Conservation (phyloP, 805 yeast species). For the Blastobotrys robertii region DNA sequence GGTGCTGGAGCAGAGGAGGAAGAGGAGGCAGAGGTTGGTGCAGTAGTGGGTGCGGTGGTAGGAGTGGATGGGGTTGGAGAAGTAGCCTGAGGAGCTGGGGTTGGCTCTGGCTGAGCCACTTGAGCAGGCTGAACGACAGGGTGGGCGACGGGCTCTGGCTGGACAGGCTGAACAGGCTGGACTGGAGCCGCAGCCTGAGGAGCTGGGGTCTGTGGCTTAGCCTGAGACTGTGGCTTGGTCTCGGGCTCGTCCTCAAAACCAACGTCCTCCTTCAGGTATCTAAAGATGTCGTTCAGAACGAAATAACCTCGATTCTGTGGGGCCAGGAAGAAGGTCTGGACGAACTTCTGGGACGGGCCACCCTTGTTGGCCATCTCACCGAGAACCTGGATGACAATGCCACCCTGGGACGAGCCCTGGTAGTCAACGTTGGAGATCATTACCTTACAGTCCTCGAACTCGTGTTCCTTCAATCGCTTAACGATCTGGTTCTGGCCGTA, state of each 20-base stretch:
- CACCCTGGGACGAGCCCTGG: constrained; percentile 25
- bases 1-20: background rate
- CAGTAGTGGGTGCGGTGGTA: constrained; percentile 1
- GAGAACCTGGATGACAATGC: constrained; percentile 30
- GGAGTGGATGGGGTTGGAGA: background rate
- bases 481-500: constrained; percentile 27
- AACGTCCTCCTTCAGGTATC: constrained; percentile 27
- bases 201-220: background rate
- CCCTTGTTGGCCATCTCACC: constrained; percentile 32
- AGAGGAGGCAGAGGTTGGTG: background rate
- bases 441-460: constrained; percentile 28
- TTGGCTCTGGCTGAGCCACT: background rate
- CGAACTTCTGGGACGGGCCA: constrained; percentile 28
- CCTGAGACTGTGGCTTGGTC: background rate
- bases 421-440: constrained; percentile 29
- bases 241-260: constrained; percentile 15
- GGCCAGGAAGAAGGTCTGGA: constrained; percentile 32
- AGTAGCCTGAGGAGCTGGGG: constrained; percentile 1
- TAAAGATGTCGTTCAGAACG: constrained; percentile 31
- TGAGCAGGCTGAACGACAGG: background rate
- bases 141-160: background rate
- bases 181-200: background rate
- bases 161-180: background rate
- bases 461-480: constrained; percentile 22
- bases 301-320: constrained; percentile 23